These are phyloP conservation scores for Coprinellus aureogranulatus DNA, from an alignment of 768 basidiomycete genomes.

Conservation along the genomic window DNA sequence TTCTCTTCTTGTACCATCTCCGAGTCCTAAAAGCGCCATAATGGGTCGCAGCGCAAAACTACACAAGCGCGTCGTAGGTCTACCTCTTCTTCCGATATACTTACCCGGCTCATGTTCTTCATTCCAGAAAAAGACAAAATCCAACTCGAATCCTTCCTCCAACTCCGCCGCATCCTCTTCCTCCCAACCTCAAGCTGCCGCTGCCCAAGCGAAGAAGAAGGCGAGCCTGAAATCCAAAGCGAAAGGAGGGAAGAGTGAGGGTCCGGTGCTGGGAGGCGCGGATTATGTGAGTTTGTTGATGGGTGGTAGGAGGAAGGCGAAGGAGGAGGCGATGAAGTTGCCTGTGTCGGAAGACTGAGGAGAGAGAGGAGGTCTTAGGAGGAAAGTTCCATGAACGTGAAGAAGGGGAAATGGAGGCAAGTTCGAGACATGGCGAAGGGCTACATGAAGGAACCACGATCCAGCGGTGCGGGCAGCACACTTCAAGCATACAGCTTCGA, in stretches of 20 bases:
- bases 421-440: no score
- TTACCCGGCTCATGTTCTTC: no score
- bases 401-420: neutral
- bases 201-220: constrained; percentile 34
- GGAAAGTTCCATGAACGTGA: neutral
- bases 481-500: no score
- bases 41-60: constrained; percentile 71
- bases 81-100: neutral
- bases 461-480: no score
- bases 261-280: constrained; percentile 63
- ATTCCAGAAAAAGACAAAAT: constrained; percentile 18
- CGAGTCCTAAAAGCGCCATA: neutral
- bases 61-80: constrained; percentile 57
- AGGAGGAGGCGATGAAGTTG: constrained; percentile 64
- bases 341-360: constrained; percentile 28
- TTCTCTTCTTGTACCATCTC: no score
- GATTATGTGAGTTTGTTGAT: constrained; percentile 74
- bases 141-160: constrained; percentile 39
- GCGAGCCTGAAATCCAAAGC: constrained; percentile 46
- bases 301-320: constrained; percentile 67
- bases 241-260: constrained; percentile 26
- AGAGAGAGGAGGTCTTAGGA: neutral
- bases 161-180: constrained; percentile 5
- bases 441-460: no score
- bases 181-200: constrained; percentile 33